Percentiles rank a stretch among this genome's conserved stretches.
Conservation (phyloP, 129 eudicot genomes). For the Dittrichia graveolens region DNA sequence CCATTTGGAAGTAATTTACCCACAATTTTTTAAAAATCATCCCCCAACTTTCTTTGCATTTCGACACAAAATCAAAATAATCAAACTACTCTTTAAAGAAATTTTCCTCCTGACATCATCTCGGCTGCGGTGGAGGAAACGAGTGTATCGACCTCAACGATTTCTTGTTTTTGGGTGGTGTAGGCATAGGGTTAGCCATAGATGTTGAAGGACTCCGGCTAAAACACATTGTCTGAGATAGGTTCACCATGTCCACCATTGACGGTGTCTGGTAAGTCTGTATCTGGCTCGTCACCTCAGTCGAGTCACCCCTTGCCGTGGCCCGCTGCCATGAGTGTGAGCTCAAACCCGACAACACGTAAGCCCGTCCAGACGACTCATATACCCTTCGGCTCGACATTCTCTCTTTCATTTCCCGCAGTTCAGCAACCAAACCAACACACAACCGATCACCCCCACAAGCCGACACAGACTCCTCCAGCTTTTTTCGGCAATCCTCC, state of each 20-base stretch:
- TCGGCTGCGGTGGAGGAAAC: constrained; percentile 57
- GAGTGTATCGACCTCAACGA: constrained; percentile 54
- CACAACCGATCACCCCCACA: constrained; percentile 58
- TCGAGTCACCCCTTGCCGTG: constrained; percentile 79
- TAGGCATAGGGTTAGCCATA: constrained; percentile 41
- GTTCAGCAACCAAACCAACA: constrained; percentile 62
- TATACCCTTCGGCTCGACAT: constrained; percentile 70
- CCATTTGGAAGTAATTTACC: constrained; percentile 32
- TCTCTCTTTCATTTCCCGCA: constrained; percentile 75
- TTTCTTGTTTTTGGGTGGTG: constrained; percentile 41
- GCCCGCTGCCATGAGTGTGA: constrained; percentile 98
- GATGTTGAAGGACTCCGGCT: constrained; percentile 51
- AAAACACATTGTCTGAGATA: constrained; percentile 69
- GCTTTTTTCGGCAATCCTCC: constrained; percentile 44
- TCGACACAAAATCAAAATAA: not conserved
- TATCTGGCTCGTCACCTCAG: constrained; percentile 47
- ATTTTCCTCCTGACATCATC: constrained; percentile 31
- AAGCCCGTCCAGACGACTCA: constrained; percentile 80
- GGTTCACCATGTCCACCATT: constrained; percentile 80
- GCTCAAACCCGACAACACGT: constrained; percentile 77
- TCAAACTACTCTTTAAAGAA: not conserved
- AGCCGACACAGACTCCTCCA: constrained; percentile 51
- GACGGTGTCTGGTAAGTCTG: constrained; percentile 72
- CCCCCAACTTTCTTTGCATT: constrained; percentile 3
- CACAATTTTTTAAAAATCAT: not conserved